Evolutionary conservation across 1,139 yeast species (phyloP).

Genomic region (Citeromyces hawaiiensis): DNA sequence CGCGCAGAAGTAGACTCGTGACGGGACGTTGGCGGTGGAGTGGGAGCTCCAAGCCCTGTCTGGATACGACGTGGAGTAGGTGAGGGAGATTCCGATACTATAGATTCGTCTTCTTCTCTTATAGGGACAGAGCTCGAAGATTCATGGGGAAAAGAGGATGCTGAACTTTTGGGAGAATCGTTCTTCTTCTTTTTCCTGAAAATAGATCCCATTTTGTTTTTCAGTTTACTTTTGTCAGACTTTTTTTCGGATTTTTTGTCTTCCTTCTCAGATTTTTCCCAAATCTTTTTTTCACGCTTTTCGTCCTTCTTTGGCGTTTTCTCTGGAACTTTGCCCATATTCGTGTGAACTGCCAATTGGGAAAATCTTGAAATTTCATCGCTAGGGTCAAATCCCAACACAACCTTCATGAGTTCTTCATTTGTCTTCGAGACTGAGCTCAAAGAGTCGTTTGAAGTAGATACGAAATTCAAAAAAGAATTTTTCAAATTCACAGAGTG

Average conservation of each 20-base stretch:
- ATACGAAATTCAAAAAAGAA: slow-evolving; percentile 55
- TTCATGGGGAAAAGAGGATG: background rate
- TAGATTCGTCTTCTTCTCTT: too few species aligned
- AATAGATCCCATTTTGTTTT: slow-evolving; percentile 76
- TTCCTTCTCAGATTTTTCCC: too few species aligned
- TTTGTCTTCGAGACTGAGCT: slow-evolving; percentile 32
- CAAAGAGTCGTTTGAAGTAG: slow-evolving; percentile 37
- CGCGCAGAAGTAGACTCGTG: too few species aligned
- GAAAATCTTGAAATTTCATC: slow-evolving; percentile 47
- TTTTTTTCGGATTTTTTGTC: too few species aligned
- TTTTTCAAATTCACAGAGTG: slow-evolving; percentile 61
- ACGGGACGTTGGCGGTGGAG: too few species aligned
- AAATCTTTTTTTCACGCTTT: too few species aligned
- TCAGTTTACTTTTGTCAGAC: slow-evolving; percentile 24
- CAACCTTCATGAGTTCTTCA: slow-evolving; percentile 55
- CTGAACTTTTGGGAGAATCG: slow-evolving; percentile 9
- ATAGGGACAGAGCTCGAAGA: too few species aligned
- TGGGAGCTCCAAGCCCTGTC: too few species aligned
- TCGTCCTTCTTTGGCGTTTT: too few species aligned
- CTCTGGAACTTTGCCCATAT: slow-evolving; percentile 6
- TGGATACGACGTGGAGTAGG: too few species aligned
- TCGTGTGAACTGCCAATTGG: slow-evolving; percentile 19
- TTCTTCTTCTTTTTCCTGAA: slow-evolving; percentile 52
- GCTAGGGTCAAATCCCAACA: slow-evolving; percentile 46
- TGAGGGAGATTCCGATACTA: too few species aligned